These are phyloP conservation scores for Zymoseptoria tritici DNA, from an alignment of 2,329 filamentous ascomycete species.

Conservation along the genomic window DNA sequence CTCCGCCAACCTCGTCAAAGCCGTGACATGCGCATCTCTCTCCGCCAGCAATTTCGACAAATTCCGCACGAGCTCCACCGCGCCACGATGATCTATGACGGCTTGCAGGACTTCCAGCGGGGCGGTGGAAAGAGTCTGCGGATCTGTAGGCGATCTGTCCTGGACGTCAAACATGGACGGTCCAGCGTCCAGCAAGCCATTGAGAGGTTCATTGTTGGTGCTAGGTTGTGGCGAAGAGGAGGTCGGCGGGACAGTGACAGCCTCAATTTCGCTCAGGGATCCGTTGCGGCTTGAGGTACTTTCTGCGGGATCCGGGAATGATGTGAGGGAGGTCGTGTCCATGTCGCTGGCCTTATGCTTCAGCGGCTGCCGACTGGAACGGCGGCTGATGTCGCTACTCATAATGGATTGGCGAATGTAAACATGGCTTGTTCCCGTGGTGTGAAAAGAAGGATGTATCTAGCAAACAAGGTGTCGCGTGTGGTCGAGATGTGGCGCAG, in stretches of 20 bases:
- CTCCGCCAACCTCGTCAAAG: constrained; percentile 26
- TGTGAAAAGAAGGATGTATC: neutral
- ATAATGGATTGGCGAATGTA: constrained; percentile 1
- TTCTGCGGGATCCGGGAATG: constrained; percentile 25
- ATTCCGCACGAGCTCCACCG: constrained; percentile 23
- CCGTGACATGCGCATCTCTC: constrained; percentile 29
- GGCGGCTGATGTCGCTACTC: constrained; percentile 13
- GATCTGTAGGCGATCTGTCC: constrained; percentile 10
- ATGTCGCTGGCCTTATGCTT: constrained; percentile 9
- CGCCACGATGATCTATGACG: constrained; percentile 26
- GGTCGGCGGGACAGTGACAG: neutral
- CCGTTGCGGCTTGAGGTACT: constrained; percentile 4
- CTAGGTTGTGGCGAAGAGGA: neutral
- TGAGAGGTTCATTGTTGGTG: constrained; percentile 12
- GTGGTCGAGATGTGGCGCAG: neutral
- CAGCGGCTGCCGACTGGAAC: constrained; percentile 14
- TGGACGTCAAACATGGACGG: constrained; percentile 29
- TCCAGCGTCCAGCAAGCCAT: constrained; percentile 24
- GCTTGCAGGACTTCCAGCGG: constrained; percentile 18
- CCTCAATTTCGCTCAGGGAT: neutral
- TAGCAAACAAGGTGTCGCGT: neutral
- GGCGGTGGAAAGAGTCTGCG: constrained; percentile 24
- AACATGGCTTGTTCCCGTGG: constrained; percentile 1
- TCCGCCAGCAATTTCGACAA: constrained; percentile 25
- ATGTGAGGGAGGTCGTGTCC: constrained; percentile 24